Base-by-base conservation (phyloP, 73 alveolate genomes). In the Tetrahymena elliotti region DNA sequence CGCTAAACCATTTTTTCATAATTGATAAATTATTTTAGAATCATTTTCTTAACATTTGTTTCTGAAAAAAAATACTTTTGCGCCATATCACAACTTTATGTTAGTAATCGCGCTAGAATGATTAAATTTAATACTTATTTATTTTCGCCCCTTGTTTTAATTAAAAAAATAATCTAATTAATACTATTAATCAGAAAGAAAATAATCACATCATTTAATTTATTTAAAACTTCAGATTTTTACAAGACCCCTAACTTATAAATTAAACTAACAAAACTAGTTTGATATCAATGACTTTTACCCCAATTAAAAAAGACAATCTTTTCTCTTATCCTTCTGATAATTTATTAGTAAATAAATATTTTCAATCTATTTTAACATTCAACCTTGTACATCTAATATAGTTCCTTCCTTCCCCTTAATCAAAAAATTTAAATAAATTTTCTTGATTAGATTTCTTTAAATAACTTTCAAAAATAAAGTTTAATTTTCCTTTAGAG, bases 81-180 rank as follows among this genome's bases (percentile, higher is more conserved):
- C 88, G 38, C 88, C 88, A 68, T 68, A 27, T 68, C 88, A 31
- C 36, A 6, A 27, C 88, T 36, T 68, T 24, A 11, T 68, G n/a
- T 68, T 68, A n/a, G 88, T 31, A 68, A 68, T 68, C 88, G 88
- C 88, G 88, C 88, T 68, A 68, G 88, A 68, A 68, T 68, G 88
- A 68, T 68, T 68, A 68, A 68, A 22, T 68, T 68, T 68, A 68
- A 68, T 68, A 68, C 88, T 68, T 68, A 68, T 68, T 68, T 68
- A 68, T 68, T 68, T 68, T 68, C 36, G 88, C 88, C 88, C 36
- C 88, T 68, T 27, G n/a, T 68, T 31, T 68, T 68, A 68, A 68
- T 68, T 68, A 68, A 68, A 68, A 40, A 68, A 68, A 68, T 68
- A 68, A 68, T 68, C 88, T 68, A 31, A 68, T 68, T 16, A 68